Evolutionary conservation across 768 basidiomycete genomes (phyloP).

Genomic region (Termitomyces sp.): DNA sequence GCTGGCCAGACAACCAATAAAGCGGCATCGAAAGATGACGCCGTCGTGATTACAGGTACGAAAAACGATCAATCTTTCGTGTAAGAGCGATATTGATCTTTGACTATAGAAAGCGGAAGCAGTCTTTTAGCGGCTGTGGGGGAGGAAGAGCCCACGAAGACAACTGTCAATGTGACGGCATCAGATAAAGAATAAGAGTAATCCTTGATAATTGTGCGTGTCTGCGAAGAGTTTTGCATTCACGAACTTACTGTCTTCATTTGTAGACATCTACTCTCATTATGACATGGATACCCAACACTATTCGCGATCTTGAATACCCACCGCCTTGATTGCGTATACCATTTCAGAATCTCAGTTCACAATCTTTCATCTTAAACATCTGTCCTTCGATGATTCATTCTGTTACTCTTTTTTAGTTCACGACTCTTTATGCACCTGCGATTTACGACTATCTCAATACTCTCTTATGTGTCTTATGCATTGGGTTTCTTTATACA

Average conservation of each 20-base stretch:
- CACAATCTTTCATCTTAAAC: background rate
- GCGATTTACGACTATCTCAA: background rate
- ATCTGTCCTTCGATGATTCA: background rate
- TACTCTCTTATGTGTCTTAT: background rate
- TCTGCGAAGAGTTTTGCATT: background rate
- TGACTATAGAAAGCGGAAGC: background rate
- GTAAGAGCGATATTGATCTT: background rate
- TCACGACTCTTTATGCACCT: constrained; percentile 5
- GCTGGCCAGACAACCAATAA: background rate
- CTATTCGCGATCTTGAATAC: constrained; percentile 4
- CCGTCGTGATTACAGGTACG: background rate
- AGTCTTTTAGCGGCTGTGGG: background rate
- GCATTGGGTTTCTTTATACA: background rate
- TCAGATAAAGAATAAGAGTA: background rate
- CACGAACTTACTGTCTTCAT: background rate
- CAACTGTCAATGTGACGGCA: background rate
- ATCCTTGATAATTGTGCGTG: background rate
- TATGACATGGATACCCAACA: constrained; percentile 1
- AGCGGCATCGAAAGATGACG: background rate
- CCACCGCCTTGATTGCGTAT: background rate
- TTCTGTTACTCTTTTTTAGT: background rate
- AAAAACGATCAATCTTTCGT: background rate
- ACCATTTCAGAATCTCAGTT: background rate
- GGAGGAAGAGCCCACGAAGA: background rate
- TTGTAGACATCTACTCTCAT: background rate